Evolutionary conservation across 768 basidiomycete species (phyloP), one percentile per base, ranked within the genome.

Genomic region (Agaricus blazei): DNA sequence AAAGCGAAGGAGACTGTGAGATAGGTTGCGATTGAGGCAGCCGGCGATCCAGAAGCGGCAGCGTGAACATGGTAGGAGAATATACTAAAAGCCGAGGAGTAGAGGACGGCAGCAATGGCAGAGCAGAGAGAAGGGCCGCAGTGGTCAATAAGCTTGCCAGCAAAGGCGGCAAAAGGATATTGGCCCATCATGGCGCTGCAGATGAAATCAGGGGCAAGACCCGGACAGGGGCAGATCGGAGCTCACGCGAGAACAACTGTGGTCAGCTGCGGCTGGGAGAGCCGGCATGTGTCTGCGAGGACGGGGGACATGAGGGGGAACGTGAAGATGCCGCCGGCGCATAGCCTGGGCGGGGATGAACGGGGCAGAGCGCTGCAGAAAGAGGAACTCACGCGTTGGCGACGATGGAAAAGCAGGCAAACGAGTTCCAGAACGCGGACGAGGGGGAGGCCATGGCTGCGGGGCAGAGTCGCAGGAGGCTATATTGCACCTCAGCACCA

Each of bases 181-280:
- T 92, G 89, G 4, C 88, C 86, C 58, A 84, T 79, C 79, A 93
- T 83, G 2, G 87, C 90, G n/a, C 90, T 92, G 50, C 36, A 19
- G 36, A 41, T 36, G 28, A 54, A 51, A 37, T n/a, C 59, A 41
- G 55, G 14, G 58, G 48, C 19, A 19, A 19, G 19, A 19, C 19
- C 19, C 19, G 19, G 15, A 24, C 26, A 52, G 26, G 14, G 12
- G 19, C 9, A 38, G 24, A 9, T 26, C 23, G 45, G 34, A 23
- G 66, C 85, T 71, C 69, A 91, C 90, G 84, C 87, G 23, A 92
- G 73, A 12, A 80, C 83, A 52, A 93, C 85, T 2, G 87, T 87
- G 14, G 88, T 90, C 55, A 92, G 68, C 60, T 93, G 90, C 5
- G 87, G 82, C 64, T 92, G 90, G 9, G 79, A 79, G 51, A 92